Evolutionary conservation across 2,329 filamentous ascomycete species (phyloP).

Genomic region (Talaromyces islandicus): DNA sequence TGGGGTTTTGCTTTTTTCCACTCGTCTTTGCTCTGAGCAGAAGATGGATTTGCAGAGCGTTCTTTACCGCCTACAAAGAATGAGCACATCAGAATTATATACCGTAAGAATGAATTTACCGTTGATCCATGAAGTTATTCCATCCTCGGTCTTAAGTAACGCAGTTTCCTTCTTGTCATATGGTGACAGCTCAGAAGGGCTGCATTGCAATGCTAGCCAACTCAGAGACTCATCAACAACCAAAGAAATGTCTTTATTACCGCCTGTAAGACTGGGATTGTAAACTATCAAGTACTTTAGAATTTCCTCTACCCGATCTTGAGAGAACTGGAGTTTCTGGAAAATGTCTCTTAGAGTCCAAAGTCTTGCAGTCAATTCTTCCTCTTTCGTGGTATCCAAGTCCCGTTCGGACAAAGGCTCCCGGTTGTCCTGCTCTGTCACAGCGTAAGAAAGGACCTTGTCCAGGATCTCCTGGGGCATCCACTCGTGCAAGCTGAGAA

Average conservation of each 20-base stretch:
- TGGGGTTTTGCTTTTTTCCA: constrained; percentile 20
- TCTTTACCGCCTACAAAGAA: constrained; percentile 23
- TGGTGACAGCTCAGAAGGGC: constrained; percentile 61
- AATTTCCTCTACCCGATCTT: constrained; percentile 56
- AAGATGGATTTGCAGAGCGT: constrained; percentile 20
- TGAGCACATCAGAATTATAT: constrained; percentile 19
- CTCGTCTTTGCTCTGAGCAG: constrained; percentile 18
- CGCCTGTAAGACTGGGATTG: constrained; percentile 52
- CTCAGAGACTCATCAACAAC: constrained; percentile 83
- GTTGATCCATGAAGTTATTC: constrained; percentile 29
- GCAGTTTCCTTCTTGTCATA: constrained; percentile 52
- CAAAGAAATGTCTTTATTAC: constrained; percentile 65
- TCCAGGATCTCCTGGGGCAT: constrained; percentile 72
- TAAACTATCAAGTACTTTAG: constrained; percentile 63
- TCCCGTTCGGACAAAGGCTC: constrained; percentile 23
- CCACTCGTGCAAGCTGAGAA: constrained; percentile 70
- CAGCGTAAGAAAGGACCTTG: constrained; percentile 62
- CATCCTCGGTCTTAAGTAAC: constrained; percentile 24
- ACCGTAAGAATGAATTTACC: constrained; percentile 20
- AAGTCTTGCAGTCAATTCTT: constrained; percentile 70
- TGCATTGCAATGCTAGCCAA: constrained; percentile 78
- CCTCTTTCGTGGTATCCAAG: constrained; percentile 47
- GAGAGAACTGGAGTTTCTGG: constrained; percentile 61
- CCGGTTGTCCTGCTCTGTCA: constrained; percentile 35
- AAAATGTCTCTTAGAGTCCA: constrained; percentile 81